Conservation (phyloP, 495 filamentous ascomycete species). For the Extremus antarcticus region DNA sequence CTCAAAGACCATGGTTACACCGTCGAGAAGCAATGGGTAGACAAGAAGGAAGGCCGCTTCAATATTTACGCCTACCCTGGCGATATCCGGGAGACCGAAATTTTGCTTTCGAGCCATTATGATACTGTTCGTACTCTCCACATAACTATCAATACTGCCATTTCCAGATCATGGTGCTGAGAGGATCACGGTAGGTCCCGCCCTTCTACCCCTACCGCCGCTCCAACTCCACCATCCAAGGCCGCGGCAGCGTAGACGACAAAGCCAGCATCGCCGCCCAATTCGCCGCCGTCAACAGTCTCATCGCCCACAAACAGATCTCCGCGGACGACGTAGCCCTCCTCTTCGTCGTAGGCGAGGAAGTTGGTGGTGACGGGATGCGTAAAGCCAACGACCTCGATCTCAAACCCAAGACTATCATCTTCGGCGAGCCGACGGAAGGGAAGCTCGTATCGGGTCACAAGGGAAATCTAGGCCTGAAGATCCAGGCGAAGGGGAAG, state of each 20-base stretch:
- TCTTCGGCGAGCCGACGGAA: conserved; percentile 91
- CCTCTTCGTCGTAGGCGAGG: conserved; percentile 86
- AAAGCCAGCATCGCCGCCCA: conserved; percentile 73
- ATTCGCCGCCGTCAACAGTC: conserved; percentile 57
- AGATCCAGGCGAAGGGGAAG: conserved; percentile 55
- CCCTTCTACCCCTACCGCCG: conserved; percentile 58
- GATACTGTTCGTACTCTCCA: conserved; percentile 38
- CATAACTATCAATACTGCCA: too few relatives aligned
- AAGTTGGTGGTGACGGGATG: conserved; percentile 80
- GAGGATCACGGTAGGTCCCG: conserved; percentile 34
- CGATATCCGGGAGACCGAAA: conserved; percentile 43
- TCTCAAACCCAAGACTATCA: conserved; percentile 50
- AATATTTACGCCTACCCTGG: conserved; percentile 75
- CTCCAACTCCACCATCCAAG: conserved; percentile 41
- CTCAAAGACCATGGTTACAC: conserved; percentile 49
- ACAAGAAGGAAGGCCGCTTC: conserved; percentile 35
- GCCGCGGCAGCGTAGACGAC: conserved; percentile 80
- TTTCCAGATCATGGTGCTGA: not conserved
- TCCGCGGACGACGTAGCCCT: conserved; percentile 46
- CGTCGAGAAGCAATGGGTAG: conserved; percentile 49
- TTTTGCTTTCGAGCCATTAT: conserved; percentile 67
- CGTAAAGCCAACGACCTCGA: conserved; percentile 44
- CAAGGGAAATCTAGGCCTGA: conserved; percentile 65
- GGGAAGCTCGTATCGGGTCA: conserved; percentile 76
- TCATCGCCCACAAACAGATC: conserved; percentile 36